A percentile compares a stretch with the other conserved stretches of the same genome.
Conservation (phyloP, 306 rosid genomes). For the Cucumis sativus region DNA sequence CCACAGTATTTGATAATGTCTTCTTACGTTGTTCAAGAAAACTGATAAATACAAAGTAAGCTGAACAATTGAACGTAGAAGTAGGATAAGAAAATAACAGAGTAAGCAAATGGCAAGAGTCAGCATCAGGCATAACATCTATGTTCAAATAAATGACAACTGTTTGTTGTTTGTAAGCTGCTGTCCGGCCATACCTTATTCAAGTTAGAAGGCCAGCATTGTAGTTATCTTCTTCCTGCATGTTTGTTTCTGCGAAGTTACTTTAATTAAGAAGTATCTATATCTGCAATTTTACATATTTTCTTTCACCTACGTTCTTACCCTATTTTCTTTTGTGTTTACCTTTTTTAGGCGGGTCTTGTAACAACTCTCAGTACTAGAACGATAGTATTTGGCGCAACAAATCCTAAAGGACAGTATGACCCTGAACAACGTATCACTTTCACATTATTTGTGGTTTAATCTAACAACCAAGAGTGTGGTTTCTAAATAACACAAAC, state of each 20-base stretch:
- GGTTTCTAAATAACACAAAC: neutral
- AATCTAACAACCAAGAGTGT: neutral
- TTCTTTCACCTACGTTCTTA: neutral
- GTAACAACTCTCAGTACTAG: constrained; percentile 90
- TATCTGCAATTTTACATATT: neutral
- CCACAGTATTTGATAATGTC: neutral
- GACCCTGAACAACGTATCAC: constrained; percentile 91
- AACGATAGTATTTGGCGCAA: constrained; percentile 91
- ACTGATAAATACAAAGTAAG: neutral
- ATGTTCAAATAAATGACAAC: neutral
- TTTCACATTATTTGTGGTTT: constrained; percentile 7
- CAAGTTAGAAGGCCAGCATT: neutral
- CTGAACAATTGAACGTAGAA: neutral
- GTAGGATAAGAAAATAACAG: neutral
- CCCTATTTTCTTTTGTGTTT: neutral
- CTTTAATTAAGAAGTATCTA: neutral
- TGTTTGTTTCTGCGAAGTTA: neutral
- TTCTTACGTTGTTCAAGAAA: neutral
- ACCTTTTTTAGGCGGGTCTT: constrained; percentile 68
- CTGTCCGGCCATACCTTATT: neutral
- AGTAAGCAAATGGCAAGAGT: neutral
- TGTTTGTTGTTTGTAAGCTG: neutral
- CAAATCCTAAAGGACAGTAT: constrained; percentile 94
- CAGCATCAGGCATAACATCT: neutral
- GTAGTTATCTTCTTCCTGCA: neutral